phyloP scores from a whole-genome alignment of 2,329 filamentous ascomycete genomes.

The Pseudopyricularia cyperi region DNA sequence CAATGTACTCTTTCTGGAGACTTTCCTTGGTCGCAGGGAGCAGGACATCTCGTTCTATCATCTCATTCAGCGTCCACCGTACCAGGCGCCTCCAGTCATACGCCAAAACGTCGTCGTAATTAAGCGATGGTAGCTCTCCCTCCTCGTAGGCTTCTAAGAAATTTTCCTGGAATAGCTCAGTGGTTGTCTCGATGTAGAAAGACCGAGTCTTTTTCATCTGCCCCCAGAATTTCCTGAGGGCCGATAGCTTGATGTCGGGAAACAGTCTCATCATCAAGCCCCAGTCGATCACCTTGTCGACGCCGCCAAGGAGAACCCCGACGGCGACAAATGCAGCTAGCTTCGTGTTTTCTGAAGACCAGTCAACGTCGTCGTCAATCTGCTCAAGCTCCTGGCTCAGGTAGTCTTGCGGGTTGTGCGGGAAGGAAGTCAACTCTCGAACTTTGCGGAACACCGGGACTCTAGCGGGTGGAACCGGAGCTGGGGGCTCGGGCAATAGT shows the following conservation, averaged over 20 bases:
- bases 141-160: slow-evolving; percentile 55
- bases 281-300: slow-evolving; percentile 47
- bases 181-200: slow-evolving; percentile 41
- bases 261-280: slow-evolving; percentile 43
- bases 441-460: slow-evolving; percentile 14
- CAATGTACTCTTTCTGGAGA: slow-evolving; percentile 28
- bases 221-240: slow-evolving; percentile 43
- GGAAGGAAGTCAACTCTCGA: slow-evolving; percentile 19
- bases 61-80: slow-evolving; percentile 49
- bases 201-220: slow-evolving; percentile 35
- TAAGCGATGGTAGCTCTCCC: slow-evolving; percentile 44
- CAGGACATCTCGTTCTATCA: slow-evolving; percentile 27
- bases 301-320: slow-evolving; percentile 44
- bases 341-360: slow-evolving; percentile 29
- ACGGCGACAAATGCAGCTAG: slow-evolving; percentile 46
- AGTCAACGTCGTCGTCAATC: slow-evolving; percentile 21
- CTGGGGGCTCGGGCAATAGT: not conserved
- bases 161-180: slow-evolving; percentile 48
- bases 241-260: slow-evolving; percentile 35
- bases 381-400: slow-evolving; percentile 14
- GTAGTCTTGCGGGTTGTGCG: slow-evolving; percentile 18
- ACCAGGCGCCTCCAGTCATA: slow-evolving; percentile 60
- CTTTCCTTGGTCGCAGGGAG: slow-evolving; percentile 32
- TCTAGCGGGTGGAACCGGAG: slow-evolving; percentile 3
- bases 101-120: slow-evolving; percentile 47